Conservation (phyloP, 2,329 filamentous ascomycete genomes). For the Mycocentrospora acerina region DNA sequence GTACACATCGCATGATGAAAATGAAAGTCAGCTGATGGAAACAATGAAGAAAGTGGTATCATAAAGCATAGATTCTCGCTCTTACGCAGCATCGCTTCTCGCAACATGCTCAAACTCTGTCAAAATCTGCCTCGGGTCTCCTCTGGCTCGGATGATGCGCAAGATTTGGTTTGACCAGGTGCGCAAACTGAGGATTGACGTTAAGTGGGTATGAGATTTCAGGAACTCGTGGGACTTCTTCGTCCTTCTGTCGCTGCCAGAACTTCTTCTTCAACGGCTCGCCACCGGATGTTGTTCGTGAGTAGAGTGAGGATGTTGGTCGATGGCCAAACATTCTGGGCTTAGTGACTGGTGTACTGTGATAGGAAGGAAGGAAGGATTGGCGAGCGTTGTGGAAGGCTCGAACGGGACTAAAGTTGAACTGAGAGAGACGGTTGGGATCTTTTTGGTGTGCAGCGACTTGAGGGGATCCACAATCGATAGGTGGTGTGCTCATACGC, state of each 20-base stretch:
- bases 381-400: slow-evolving; percentile 44
- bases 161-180: slow-evolving; percentile 57
- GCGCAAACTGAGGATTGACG: slow-evolving; percentile 55
- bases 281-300: slow-evolving; percentile 32
- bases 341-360: slow-evolving; percentile 40
- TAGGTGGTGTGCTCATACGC: slow-evolving; percentile 20
- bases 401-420: slow-evolving; percentile 37
- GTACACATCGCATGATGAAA: too few relatives aligned
- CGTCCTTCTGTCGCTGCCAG: slow-evolving; percentile 34
- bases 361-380: slow-evolving; percentile 50
- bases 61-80: slow-evolving; percentile 20
- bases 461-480: slow-evolving; percentile 38
- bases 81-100: not conserved
- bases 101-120: slow-evolving; percentile 24
- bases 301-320: slow-evolving; percentile 36
- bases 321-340: slow-evolving; percentile 26
- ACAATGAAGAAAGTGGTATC: slow-evolving; percentile 40
- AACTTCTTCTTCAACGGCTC: slow-evolving; percentile 31
- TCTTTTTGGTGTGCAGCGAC: slow-evolving; percentile 9
- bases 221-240: slow-evolving; percentile 48
- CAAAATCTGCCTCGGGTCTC: slow-evolving; percentile 30
- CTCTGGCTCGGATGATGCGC: slow-evolving; percentile 54
- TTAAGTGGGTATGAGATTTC: slow-evolving; percentile 61
- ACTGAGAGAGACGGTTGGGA: slow-evolving; percentile 32
- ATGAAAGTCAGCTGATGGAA: not conserved